Evolutionary conservation across 176 grass and related monocot genomes (phyloP).

Genomic region (Puya raimondii): DNA sequence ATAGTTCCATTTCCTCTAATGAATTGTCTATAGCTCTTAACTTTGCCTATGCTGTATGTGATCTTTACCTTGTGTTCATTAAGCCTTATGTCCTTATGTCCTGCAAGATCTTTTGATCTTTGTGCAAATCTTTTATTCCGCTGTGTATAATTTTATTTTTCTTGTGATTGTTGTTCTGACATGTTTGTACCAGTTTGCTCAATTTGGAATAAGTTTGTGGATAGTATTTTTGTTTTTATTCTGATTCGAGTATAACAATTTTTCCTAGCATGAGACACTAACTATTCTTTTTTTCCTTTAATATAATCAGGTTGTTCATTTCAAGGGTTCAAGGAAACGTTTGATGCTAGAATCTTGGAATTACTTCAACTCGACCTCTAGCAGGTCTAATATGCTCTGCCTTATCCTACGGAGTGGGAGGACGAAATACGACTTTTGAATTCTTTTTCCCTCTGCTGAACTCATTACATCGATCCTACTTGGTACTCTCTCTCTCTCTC

Average conservation of each 20-base stretch:
- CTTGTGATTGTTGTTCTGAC: no score
- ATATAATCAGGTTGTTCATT: constrained; percentile 66
- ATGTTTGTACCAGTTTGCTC: neutral
- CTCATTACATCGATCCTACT: neutral
- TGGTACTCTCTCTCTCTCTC: neutral
- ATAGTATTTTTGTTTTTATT: neutral
- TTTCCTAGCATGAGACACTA: neutral
- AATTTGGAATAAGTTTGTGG: neutral
- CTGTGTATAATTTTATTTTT: no score
- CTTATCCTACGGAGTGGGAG: constrained; percentile 76
- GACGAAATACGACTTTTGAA: constrained; percentile 90
- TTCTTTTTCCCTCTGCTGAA: neutral
- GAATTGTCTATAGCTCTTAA: neutral
- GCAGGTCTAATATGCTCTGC: constrained; percentile 64
- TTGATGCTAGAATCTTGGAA: constrained; percentile 89
- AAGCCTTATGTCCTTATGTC: neutral
- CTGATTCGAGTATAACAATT: neutral
- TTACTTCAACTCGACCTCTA: constrained; percentile 65
- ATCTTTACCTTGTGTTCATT: neutral
- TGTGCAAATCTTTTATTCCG: neutral
- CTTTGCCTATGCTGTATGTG: no score
- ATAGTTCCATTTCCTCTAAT: neutral
- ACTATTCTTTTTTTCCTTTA: neutral
- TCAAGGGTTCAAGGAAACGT: constrained; percentile 89
- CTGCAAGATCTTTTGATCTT: neutral